phyloP scores from a whole-genome alignment of 1,139 yeast genomes.

The Nakaseomyces glabratus region DNA sequence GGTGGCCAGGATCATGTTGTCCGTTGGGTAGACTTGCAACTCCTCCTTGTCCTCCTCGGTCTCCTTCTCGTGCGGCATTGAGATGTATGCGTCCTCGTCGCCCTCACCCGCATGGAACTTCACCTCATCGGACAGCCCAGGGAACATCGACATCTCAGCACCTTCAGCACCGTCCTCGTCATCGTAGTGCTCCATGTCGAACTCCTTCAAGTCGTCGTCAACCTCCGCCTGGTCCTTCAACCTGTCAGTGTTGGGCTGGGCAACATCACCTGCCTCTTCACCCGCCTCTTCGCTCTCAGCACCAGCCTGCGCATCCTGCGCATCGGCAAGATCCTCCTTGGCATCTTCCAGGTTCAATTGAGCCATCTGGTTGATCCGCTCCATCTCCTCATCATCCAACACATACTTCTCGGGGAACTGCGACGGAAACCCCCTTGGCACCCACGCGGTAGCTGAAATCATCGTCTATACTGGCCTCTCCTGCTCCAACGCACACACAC shows the following conservation, averaged over 20 bases:
- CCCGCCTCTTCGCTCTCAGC: constrained; percentile 24
- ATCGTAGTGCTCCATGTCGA: constrained; percentile 78
- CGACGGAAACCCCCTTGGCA: constrained; percentile 90
- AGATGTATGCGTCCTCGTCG: constrained; percentile 64
- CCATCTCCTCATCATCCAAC: constrained; percentile 86
- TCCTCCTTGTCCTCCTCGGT: constrained; percentile 69
- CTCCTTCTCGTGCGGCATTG: constrained; percentile 57
- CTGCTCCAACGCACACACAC: no score
- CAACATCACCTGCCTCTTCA: constrained; percentile 18
- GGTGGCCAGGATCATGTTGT: constrained; percentile 80
- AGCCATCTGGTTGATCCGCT: constrained; percentile 78
- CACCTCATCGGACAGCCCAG: constrained; percentile 53
- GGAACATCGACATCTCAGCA: constrained; percentile 56
- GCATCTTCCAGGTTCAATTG: constrained; percentile 73
- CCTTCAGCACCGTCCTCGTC: constrained; percentile 35
- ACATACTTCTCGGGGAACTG: constrained; percentile 89
- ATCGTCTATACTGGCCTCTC: no score
- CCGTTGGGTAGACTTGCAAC: constrained; percentile 80
- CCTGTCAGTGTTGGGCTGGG: constrained; percentile 15
- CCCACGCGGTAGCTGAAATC: constrained; percentile 94
- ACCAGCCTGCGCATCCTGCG: constrained; percentile 15
- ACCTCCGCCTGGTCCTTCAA: constrained; percentile 47
- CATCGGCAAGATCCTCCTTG: constrained; percentile 45
- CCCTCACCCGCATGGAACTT: constrained; percentile 55
- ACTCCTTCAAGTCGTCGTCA: constrained; percentile 82